Percentiles rank a stretch among this genome's conserved stretches.
Evolutionary conservation across 345 rosid genomes (phyloP).

Genomic region (Citrus sp.): DNA sequence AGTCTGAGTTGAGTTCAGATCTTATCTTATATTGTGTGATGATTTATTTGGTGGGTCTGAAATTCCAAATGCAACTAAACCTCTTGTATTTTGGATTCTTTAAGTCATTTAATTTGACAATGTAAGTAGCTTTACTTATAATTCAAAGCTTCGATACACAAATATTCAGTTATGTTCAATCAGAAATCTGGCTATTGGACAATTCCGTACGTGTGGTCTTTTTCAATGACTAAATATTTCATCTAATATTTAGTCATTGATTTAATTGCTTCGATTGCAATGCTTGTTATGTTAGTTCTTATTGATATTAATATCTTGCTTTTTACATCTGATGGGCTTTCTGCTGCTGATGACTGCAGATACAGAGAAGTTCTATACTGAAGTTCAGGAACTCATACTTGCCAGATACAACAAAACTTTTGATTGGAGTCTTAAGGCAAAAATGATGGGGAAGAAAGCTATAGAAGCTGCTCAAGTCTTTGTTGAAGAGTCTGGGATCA

Average conservation of each 20-base stretch:
- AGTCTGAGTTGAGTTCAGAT: neutral
- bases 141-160: neutral
- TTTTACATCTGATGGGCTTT: neutral
- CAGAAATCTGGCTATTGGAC: neutral
- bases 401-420: slow-evolving; percentile 80
- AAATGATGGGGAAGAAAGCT: slow-evolving; percentile 96
- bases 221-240: too few species aligned
- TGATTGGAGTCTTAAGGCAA: slow-evolving; percentile 92
- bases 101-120: too few species aligned
- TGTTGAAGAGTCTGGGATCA: slow-evolving; percentile 79
- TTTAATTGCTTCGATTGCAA: neutral
- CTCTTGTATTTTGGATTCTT: neutral
- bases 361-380: slow-evolving; percentile 88
- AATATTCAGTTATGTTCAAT: neutral
- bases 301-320: neutral
- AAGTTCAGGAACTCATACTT: slow-evolving; percentile 82
- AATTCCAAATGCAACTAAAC: neutral
- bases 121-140: too few species aligned
- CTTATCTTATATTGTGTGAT: neutral
- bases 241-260: too few species aligned
- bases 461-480: slow-evolving; percentile 77
- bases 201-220: neutral
- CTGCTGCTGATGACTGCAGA: slow-evolving; percentile 41
- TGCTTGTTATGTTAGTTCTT: neutral
- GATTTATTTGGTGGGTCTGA: neutral